These are phyloP conservation scores for Raphanus hybrid DNA, from an alignment of 441 rosid species.

Conservation along the genomic window DNA sequence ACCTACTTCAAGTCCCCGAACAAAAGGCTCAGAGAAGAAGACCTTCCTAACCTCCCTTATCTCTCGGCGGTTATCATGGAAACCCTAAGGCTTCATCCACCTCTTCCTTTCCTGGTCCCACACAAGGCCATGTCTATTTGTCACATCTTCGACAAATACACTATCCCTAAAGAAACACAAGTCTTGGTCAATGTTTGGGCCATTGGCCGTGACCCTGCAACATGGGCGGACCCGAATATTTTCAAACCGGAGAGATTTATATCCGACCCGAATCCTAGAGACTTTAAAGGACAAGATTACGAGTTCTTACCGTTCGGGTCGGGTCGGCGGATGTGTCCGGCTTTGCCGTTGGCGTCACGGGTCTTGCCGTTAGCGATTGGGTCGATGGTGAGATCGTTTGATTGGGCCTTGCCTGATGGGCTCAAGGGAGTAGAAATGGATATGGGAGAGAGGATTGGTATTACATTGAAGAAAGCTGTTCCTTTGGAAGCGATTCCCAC, in stretches of 20 bases:
- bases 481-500: slow-evolving; percentile 65
- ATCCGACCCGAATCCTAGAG: slow-evolving; percentile 38
- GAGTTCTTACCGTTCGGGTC: slow-evolving; percentile 69
- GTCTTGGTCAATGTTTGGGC: slow-evolving; percentile 59
- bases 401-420: slow-evolving; percentile 60
- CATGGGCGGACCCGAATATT: slow-evolving; percentile 51
- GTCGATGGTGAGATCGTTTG: slow-evolving; percentile 56
- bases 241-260: slow-evolving; percentile 63
- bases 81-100: slow-evolving; percentile 75
- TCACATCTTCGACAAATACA: slow-evolving; percentile 50
- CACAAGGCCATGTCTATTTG: slow-evolving; percentile 66
- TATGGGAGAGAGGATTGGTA: slow-evolving; percentile 69
- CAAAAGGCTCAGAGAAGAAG: slow-evolving; percentile 46
- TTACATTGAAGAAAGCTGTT: slow-evolving; percentile 58
- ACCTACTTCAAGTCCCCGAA: slow-evolving; percentile 26
- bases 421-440: slow-evolving; percentile 53
- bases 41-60: slow-evolving; percentile 56
- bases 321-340: slow-evolving; percentile 71
- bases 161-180: slow-evolving; percentile 61
- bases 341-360: slow-evolving; percentile 68
- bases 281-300: slow-evolving; percentile 59
- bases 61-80: slow-evolving; percentile 75
- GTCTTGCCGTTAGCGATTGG: slow-evolving; percentile 61
- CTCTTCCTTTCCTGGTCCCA: slow-evolving; percentile 78
- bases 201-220: slow-evolving; percentile 55